phyloP scores from a whole-genome alignment of 2,329 filamentous ascomycete species.

The Colletotrichum caudatum region DNA sequence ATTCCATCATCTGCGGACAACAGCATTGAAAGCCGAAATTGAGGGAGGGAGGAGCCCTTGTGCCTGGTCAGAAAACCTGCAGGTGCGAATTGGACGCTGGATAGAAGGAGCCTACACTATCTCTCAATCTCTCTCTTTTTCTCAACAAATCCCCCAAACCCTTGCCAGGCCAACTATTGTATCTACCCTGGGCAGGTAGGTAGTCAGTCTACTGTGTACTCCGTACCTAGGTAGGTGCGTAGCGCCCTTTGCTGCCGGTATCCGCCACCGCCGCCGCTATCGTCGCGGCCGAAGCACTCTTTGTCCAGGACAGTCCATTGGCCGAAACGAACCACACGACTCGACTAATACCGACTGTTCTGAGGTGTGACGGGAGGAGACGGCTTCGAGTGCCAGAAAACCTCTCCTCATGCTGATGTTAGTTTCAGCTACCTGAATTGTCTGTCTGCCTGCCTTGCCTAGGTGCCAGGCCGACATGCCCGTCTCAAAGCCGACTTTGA shows the following conservation, averaged over 20 bases:
- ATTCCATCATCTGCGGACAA: slow-evolving; percentile 13
- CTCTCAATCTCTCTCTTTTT: neutral
- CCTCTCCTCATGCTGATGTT: neutral
- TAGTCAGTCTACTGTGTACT: no score
- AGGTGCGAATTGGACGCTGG: neutral
- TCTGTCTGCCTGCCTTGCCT: neutral
- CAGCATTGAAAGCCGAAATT: neutral
- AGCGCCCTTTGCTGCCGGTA: slow-evolving; percentile 29
- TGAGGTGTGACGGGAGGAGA: slow-evolving; percentile 19
- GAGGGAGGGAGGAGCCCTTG: neutral
- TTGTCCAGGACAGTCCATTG: slow-evolving; percentile 17
- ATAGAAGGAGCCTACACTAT: neutral
- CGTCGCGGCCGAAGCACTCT: slow-evolving; percentile 3
- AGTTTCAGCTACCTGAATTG: neutral
- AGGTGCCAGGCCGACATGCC: neutral
- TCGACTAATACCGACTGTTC: slow-evolving; percentile 29
- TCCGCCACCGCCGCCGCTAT: slow-evolving; percentile 12
- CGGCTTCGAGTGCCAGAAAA: slow-evolving; percentile 1
- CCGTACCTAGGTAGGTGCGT: no score
- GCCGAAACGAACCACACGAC: slow-evolving; percentile 29
- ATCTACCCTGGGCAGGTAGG: no score
- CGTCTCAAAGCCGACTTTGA: neutral
- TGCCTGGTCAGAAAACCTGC: neutral
- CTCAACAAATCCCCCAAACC: slow-evolving; percentile 14
- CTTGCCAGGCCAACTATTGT: neutral